Percentiles rank a stretch among this genome's conserved stretches.
Conservation (phyloP, 345 rosid species). For the Reutealis trisperma region DNA sequence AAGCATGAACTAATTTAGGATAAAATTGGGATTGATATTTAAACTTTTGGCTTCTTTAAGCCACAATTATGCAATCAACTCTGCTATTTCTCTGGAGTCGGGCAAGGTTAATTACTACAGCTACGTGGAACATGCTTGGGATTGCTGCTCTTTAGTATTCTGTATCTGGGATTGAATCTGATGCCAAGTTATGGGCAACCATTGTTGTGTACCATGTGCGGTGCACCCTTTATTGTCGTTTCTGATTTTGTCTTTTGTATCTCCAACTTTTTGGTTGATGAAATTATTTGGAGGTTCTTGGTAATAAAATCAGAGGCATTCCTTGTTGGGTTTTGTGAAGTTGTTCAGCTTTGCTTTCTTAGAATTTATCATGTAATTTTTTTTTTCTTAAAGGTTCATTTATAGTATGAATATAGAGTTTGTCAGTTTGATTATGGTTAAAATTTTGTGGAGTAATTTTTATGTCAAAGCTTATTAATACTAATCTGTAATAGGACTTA, state of each 20-base stretch:
- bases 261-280: neutral
- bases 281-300: neutral
- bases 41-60: conserved; percentile 17
- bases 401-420: neutral
- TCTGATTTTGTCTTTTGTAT: neutral
- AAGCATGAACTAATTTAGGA: conserved; percentile 12
- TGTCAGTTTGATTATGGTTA: neutral
- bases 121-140: neutral
- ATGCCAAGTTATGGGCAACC: neutral
- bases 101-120: neutral
- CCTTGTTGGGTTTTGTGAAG: neutral
- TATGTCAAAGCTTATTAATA: neutral
- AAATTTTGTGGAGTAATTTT: neutral
- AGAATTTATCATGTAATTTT: neutral
- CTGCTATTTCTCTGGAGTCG: neutral
- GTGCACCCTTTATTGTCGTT: neutral
- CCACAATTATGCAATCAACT: conserved; percentile 5
- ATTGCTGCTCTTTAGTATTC: neutral
- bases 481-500: neutral
- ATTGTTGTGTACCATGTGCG: neutral
- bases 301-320: neutral
- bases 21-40: conserved; percentile 14
- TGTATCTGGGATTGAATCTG: neutral
- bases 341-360: neutral
- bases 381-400: neutral